Conservation (phyloP, 768 basidiomycete species). For the Mycena epipterygia region DNA sequence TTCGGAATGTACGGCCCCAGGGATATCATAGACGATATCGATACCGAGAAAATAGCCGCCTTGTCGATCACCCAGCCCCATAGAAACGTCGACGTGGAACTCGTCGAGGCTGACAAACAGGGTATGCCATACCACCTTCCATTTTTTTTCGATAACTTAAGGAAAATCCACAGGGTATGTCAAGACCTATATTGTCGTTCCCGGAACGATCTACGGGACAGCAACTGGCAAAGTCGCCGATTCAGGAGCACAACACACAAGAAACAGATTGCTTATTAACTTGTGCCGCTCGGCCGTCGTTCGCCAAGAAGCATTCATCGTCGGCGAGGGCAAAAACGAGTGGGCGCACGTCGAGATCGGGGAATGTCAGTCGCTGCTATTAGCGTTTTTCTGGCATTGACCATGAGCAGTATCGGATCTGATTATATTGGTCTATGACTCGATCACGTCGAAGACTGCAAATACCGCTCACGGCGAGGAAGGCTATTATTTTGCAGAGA, state of each 20-base stretch:
- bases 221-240: background rate
- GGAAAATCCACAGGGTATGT: background rate
- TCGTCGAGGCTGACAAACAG: background rate
- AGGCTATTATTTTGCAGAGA: background rate
- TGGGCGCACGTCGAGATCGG: background rate
- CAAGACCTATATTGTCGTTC: background rate
- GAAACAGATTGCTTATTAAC: background rate
- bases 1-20: background rate
- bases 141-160: background rate
- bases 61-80: background rate
- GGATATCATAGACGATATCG: background rate
- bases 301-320: background rate
- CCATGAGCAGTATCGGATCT: background rate
- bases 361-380: background rate
- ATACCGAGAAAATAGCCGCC: background rate
- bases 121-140: background rate
- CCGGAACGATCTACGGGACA: background rate
- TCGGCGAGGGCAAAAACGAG: background rate
- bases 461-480: background rate
- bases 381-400: background rate
- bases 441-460: background rate
- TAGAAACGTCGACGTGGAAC: background rate
- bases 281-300: background rate
- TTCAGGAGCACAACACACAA: background rate
- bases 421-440: background rate